phyloP scores from a whole-genome alignment of 345 rosid species.

The Zanthoxylum bungeanum region DNA sequence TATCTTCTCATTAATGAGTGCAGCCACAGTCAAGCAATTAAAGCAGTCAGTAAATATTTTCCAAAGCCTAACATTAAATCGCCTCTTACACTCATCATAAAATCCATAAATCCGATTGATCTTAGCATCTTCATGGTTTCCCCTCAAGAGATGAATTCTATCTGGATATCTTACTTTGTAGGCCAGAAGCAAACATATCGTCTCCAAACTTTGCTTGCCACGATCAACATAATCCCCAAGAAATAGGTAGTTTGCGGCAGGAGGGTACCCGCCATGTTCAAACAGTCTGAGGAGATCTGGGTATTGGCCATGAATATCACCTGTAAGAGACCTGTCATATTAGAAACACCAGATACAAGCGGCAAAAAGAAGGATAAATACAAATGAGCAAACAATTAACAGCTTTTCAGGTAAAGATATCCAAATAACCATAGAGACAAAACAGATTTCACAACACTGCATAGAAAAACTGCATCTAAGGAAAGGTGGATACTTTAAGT shows the following conservation, averaged over 20 bases:
- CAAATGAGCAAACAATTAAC: not conserved
- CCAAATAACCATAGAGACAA: not conserved
- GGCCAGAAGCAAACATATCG: conserved; percentile 91
- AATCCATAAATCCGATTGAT: conserved; percentile 94
- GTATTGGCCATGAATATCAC: conserved; percentile 95
- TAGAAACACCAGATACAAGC: conserved; percentile 4
- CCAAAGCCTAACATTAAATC: conserved; percentile 96
- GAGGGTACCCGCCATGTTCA: conserved; percentile 89
- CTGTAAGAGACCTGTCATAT: conserved; percentile 35
- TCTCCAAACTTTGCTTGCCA: conserved; percentile 98
- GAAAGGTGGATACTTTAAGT: not conserved
- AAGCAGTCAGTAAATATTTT: conserved; percentile 92
- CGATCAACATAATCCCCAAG: conserved; percentile 97
- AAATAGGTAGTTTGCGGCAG: conserved; percentile 84
- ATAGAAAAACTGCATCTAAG: conserved; percentile 9
- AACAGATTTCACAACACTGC: not conserved
- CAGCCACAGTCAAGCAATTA: conserved; percentile 90
- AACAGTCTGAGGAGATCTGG: conserved; percentile 88
- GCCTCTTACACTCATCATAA: conserved; percentile 96
- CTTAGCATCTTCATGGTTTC: conserved; percentile 99
- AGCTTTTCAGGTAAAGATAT: not conserved
- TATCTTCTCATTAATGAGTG: conserved; percentile 84
- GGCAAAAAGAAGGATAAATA: not conserved
- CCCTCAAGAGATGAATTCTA: conserved; percentile 71
- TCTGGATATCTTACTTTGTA: conserved; percentile 86